Evolutionary conservation across 169 alveolate genomes (phyloP).

Genomic region (Neospora caninum): DNA sequence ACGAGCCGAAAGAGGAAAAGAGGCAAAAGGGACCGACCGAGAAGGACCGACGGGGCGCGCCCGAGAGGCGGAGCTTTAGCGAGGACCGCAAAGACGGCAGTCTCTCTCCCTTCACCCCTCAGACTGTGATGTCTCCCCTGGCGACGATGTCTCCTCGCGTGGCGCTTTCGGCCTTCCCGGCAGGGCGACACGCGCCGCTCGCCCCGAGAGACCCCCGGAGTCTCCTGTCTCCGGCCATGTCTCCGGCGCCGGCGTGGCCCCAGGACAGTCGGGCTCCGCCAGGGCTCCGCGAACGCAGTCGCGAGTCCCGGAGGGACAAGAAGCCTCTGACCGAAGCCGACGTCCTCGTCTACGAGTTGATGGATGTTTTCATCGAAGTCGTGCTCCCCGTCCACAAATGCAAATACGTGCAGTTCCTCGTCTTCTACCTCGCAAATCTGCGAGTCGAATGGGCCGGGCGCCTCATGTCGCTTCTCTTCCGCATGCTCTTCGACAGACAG

Average conservation of each 20-base stretch:
- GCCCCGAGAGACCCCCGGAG: too few relatives aligned
- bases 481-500: slow-evolving; percentile 64
- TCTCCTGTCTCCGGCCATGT: background rate
- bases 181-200: too few relatives aligned
- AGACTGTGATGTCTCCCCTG: background rate
- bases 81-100: background rate
- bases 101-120: background rate
- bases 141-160: too few relatives aligned
- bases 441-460: slow-evolving; percentile 59
- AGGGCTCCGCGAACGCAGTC: background rate
- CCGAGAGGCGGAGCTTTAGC: background rate
- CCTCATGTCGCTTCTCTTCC: slow-evolving; percentile 70
- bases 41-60: too few relatives aligned
- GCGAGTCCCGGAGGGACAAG: background rate
- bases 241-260: background rate
- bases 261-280: background rate
- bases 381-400: slow-evolving; percentile 73
- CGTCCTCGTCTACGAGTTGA: slow-evolving; percentile 65
- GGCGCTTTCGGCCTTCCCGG: too few relatives aligned
- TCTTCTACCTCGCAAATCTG: slow-evolving; percentile 63
- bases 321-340: slow-evolving; percentile 50
- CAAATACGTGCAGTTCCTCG: slow-evolving; percentile 72
- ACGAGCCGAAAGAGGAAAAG: slow-evolving; percentile 6
- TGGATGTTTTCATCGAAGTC: slow-evolving; percentile 68
- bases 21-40: background rate